A percentile compares a stretch with the other conserved stretches of the same genome.
These are phyloP conservation scores for Russula brevipes DNA, from an alignment of 768 basidiomycete species.

Conservation along the genomic window DNA sequence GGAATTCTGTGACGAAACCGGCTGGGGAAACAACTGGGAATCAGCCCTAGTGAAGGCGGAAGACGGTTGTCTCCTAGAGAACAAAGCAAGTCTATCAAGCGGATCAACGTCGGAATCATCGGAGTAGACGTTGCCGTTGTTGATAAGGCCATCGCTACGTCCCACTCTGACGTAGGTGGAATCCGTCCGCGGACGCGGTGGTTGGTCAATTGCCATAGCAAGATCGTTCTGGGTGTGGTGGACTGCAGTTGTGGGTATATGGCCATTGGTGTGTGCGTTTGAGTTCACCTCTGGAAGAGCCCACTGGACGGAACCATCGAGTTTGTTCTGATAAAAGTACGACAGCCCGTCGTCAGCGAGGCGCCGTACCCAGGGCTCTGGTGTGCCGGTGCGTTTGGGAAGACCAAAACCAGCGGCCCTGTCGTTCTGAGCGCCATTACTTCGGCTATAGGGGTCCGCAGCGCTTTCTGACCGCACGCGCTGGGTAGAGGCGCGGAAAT, in stretches of 20 bases:
- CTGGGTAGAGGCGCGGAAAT: slow-evolving; percentile 54
- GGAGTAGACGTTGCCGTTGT: slow-evolving; percentile 63
- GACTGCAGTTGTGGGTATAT: background rate
- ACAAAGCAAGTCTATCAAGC: slow-evolving; percentile 31
- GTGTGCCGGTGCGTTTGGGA: slow-evolving; percentile 52
- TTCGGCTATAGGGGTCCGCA: slow-evolving; percentile 36
- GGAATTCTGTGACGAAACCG: background rate
- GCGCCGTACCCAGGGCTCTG: slow-evolving; percentile 79
- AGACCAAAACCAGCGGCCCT: slow-evolving; percentile 53
- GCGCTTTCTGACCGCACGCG: slow-evolving; percentile 49
- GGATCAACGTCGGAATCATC: slow-evolving; percentile 75
- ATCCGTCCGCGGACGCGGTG: slow-evolving; percentile 31
- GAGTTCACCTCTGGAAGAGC: slow-evolving; percentile 48
- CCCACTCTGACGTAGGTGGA: slow-evolving; percentile 32
- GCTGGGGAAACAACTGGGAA: background rate
- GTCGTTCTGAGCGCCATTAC: slow-evolving; percentile 10
- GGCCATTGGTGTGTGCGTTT: slow-evolving; percentile 9
- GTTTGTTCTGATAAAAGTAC: slow-evolving; percentile 73
- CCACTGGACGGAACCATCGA: slow-evolving; percentile 65
- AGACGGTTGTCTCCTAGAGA: slow-evolving; percentile 17
- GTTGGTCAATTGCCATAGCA: background rate
- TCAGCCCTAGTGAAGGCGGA: slow-evolving; percentile 1
- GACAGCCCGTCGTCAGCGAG: slow-evolving; percentile 79
- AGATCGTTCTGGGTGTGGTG: background rate
- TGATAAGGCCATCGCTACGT: slow-evolving; percentile 33